Conservation (phyloP, 345 rosid genomes). For the Salix exigua region DNA sequence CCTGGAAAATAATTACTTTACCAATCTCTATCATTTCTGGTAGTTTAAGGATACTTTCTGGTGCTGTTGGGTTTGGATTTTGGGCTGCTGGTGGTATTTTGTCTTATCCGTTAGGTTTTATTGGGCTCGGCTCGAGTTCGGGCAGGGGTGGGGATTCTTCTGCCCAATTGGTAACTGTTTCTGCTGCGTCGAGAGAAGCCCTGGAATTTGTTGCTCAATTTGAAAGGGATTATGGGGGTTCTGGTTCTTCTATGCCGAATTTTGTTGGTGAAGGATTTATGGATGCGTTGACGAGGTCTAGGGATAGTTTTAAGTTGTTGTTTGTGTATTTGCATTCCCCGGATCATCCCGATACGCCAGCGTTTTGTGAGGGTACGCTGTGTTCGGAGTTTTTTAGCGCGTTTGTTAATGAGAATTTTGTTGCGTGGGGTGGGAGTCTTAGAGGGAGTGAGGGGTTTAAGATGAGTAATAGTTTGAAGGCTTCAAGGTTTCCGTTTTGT, state of each 20-base stretch:
- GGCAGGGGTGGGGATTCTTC: slow-evolving; percentile 45
- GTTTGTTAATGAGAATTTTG: slow-evolving; percentile 88
- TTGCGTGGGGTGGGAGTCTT: slow-evolving; percentile 92
- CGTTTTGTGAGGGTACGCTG: slow-evolving; percentile 70
- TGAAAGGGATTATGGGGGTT: slow-evolving; percentile 67
- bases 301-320: slow-evolving; percentile 63
- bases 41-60: slow-evolving; percentile 75
- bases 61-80: slow-evolving; percentile 84
- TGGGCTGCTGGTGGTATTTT: slow-evolving; percentile 96
- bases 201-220: slow-evolving; percentile 63
- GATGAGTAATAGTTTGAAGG: slow-evolving; percentile 98
- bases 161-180: slow-evolving; percentile 48
- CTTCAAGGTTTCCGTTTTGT: slow-evolving; percentile 86
- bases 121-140: slow-evolving; percentile 60
- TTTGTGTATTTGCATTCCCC: slow-evolving; percentile 97
- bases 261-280: slow-evolving; percentile 82
- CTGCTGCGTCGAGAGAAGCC: slow-evolving; percentile 73
- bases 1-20: slow-evolving; percentile 78
- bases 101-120: slow-evolving; percentile 75
- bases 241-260: slow-evolving; percentile 51
- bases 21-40: slow-evolving; percentile 86
- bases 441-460: slow-evolving; percentile 96
- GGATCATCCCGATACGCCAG: slow-evolving; percentile 84
- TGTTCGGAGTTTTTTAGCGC: slow-evolving; percentile 57
- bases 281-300: slow-evolving; percentile 90